These are phyloP conservation scores for Trapa bicornis DNA, from an alignment of 345 rosid genomes.

Conservation along the genomic window DNA sequence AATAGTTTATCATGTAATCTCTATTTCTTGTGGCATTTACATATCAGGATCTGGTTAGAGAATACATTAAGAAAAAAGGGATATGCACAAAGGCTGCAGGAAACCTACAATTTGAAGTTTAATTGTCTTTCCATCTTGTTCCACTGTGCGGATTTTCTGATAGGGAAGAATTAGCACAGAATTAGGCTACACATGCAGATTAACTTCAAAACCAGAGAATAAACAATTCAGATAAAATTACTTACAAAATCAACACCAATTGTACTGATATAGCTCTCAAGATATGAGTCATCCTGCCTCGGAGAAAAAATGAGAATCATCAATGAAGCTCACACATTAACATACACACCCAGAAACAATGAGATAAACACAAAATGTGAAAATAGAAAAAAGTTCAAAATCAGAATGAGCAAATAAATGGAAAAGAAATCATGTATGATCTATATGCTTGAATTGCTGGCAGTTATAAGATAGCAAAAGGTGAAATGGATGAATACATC, in stretches of 20 bases:
- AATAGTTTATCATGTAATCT: no score
- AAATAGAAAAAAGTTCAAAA: not conserved
- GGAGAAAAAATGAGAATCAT: not conserved
- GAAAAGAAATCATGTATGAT: no score
- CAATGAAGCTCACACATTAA: not conserved
- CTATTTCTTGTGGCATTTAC: no score
- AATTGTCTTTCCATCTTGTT: conserved; percentile 79
- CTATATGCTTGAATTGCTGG: no score
- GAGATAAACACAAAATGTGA: not conserved
- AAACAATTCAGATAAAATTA: not conserved
- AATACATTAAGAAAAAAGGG: not conserved
- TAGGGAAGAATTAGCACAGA: not conserved
- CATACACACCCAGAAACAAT: not conserved
- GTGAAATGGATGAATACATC: no score
- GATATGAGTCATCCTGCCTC: conserved; percentile 77
- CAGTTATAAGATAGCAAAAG: no score
- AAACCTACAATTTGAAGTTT: conserved; percentile 66
- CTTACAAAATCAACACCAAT: conserved; percentile 93
- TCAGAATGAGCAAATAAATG: not conserved
- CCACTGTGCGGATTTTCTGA: conserved; percentile 82
- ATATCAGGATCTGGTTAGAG: no score
- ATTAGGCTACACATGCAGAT: not conserved
- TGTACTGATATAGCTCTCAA: conserved; percentile 90
- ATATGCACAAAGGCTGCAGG: not conserved
- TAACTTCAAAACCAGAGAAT: no score